Evolutionary conservation across 805 yeast species (phyloP).

Genomic region (Pichia gijzeniarum): DNA sequence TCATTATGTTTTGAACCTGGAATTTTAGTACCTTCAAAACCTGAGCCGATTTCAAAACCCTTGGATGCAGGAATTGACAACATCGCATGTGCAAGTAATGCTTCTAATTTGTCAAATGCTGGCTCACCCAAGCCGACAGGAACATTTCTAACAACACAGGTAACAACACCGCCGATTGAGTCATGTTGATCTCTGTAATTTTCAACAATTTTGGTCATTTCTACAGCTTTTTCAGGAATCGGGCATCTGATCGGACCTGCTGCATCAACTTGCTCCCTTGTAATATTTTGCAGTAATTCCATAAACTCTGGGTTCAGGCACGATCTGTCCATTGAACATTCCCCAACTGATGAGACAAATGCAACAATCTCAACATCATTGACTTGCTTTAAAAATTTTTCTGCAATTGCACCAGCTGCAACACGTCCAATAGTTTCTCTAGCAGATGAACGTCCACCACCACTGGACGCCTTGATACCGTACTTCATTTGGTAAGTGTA

Average conservation of each 20-base stretch:
- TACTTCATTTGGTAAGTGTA: conserved; percentile 87
- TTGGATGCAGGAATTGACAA: conserved; percentile 95
- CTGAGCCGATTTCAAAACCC: conserved; percentile 97
- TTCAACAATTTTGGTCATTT: conserved; percentile 85
- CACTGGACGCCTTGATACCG: conserved; percentile 88
- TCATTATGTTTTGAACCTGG: conserved; percentile 96
- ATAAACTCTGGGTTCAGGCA: conserved; percentile 60
- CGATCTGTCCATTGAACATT: conserved; percentile 67
- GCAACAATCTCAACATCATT: conserved; percentile 91
- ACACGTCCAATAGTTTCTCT: conserved; percentile 98
- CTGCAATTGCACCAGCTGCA: conserved; percentile 98
- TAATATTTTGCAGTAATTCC: conserved; percentile 61
- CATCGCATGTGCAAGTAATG: conserved; percentile 95
- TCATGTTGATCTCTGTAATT: conserved; percentile 79
- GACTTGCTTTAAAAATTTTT: conserved; percentile 71
- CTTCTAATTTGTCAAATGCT: conserved; percentile 93
- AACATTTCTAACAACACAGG: conserved; percentile 90
- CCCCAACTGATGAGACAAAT: conserved; percentile 90
- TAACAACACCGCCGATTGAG: conserved; percentile 96
- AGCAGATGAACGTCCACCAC: conserved; percentile 97
- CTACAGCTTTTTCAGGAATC: conserved; percentile 57
- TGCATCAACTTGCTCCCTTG: conserved; percentile 83
- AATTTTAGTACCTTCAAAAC: conserved; percentile 81
- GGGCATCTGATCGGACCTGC: conserved; percentile 95
- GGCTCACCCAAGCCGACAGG: conserved; percentile 99